phyloP scores from a whole-genome alignment of 805 yeast species.

The Teunomyces aglyptinius region DNA sequence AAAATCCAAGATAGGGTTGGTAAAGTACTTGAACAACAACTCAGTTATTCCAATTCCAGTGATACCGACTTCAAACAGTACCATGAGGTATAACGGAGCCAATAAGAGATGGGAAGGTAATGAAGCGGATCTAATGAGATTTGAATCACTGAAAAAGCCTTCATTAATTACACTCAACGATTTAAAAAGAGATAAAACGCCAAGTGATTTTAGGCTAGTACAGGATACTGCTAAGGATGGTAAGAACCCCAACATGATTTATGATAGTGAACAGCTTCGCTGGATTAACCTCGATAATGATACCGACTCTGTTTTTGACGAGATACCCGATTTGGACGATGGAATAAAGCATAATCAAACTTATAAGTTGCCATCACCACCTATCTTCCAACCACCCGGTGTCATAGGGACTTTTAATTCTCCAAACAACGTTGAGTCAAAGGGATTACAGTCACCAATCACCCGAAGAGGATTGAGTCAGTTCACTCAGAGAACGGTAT shows the following conservation, averaged over 20 bases:
- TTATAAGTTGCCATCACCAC: slow-evolving; percentile 7
- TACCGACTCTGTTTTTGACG: slow-evolving; percentile 46
- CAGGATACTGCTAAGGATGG: slow-evolving; percentile 4
- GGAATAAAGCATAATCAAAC: background rate
- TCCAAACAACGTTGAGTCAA: background rate
- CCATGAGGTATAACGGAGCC: slow-evolving; percentile 54
- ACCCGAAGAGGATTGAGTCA: slow-evolving; percentile 31
- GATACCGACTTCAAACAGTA: slow-evolving; percentile 18
- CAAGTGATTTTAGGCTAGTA: background rate
- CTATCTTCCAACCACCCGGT: slow-evolving; percentile 4
- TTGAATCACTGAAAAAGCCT: slow-evolving; percentile 44
- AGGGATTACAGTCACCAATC: slow-evolving; percentile 9
- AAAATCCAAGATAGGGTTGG: slow-evolving; percentile 26
- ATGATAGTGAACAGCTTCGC: slow-evolving; percentile 53
- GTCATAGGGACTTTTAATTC: background rate
- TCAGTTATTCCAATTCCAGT: slow-evolving; percentile 11
- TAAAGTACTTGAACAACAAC: slow-evolving; percentile 26
- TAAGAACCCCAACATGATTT: slow-evolving; percentile 50
- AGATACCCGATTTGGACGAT: slow-evolving; percentile 44
- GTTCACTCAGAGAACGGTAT: slow-evolving; percentile 37
- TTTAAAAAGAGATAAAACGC: slow-evolving; percentile 12
- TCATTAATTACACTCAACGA: slow-evolving; percentile 34
- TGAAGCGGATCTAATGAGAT: slow-evolving; percentile 52
- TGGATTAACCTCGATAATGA: slow-evolving; percentile 53
- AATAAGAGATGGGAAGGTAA: slow-evolving; percentile 64